phyloP scores from a whole-genome alignment of 208 protist species.

The Chromosphaera perkinsii region DNA sequence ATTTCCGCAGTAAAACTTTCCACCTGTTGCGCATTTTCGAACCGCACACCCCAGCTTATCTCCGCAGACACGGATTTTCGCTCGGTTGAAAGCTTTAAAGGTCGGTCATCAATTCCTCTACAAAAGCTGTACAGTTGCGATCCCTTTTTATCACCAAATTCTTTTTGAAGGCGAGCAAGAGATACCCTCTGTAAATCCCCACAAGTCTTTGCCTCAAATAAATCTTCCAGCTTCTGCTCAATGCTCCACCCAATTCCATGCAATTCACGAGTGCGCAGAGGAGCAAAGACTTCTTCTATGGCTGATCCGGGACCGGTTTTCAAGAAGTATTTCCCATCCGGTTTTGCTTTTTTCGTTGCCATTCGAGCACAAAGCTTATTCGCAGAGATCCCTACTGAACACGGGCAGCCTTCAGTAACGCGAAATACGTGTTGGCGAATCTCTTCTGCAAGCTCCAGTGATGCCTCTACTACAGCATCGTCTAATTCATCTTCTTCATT shows the following conservation, averaged over 20 bases:
- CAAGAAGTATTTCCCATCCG: slow-evolving; percentile 37
- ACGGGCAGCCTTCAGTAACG: neutral
- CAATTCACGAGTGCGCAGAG: slow-evolving; percentile 10
- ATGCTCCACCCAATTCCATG: slow-evolving; percentile 30
- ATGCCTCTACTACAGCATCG: too few species aligned
- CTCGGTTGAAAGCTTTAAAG: slow-evolving; percentile 5
- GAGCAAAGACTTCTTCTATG: too few species aligned
- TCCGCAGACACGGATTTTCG: slow-evolving; percentile 34
- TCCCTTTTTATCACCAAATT: slow-evolving; percentile 31
- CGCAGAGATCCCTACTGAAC: slow-evolving; percentile 33
- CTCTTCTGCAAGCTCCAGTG: neutral
- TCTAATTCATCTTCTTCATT: neutral
- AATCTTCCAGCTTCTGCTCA: too few species aligned
- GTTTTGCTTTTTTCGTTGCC: slow-evolving; percentile 40
- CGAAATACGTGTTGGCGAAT: too few species aligned
- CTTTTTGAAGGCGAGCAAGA: slow-evolving; percentile 10
- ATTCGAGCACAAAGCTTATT: slow-evolving; percentile 50
- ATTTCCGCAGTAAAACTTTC: slow-evolving; percentile 29
- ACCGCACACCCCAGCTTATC: slow-evolving; percentile 49
- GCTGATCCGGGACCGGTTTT: too few species aligned
- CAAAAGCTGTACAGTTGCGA: slow-evolving; percentile 15
- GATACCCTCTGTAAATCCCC: slow-evolving; percentile 10
- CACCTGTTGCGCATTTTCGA: slow-evolving; percentile 33
- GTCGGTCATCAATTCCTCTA: slow-evolving; percentile 21
- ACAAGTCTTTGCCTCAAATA: slow-evolving; percentile 10